Evolutionary conservation across 805 yeast species (phyloP).

Genomic region (Hanseniaspora taiwanica): DNA sequence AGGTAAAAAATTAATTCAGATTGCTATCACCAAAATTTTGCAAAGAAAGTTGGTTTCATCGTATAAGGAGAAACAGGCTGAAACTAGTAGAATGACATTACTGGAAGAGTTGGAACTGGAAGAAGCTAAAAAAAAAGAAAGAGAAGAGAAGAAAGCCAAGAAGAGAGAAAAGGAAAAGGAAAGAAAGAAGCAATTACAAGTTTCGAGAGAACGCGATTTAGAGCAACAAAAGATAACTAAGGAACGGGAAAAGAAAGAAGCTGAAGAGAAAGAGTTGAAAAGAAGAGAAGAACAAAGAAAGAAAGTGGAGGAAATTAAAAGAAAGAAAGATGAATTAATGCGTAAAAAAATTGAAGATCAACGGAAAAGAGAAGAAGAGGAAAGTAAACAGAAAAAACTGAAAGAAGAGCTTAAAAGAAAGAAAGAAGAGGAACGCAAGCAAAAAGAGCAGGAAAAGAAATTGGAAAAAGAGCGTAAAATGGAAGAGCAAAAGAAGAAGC

Average conservation of each 20-base stretch:
- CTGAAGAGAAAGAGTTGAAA: constrained; percentile 23
- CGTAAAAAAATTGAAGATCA: constrained; percentile 27
- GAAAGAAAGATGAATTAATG: constrained; percentile 17
- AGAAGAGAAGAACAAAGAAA: constrained; percentile 18
- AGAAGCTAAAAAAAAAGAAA: constrained; percentile 33
- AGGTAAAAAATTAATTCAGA: constrained; percentile 65
- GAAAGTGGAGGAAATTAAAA: constrained; percentile 14
- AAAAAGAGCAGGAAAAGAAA: constrained; percentile 16
- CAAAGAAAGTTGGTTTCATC: constrained; percentile 63
- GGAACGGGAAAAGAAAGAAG: constrained; percentile 28
- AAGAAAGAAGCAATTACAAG: constrained; percentile 27
- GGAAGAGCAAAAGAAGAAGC: constrained; percentile 12
- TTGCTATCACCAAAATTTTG: constrained; percentile 66
- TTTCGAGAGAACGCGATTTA: constrained; percentile 26
- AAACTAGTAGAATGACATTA: constrained; percentile 49
- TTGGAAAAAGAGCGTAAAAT: constrained; percentile 5
- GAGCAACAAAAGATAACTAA: constrained; percentile 30
- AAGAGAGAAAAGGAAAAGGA: constrained; percentile 29
- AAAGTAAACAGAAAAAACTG: constrained; percentile 25
- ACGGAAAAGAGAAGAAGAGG: constrained; percentile 25
- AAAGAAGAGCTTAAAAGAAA: constrained; percentile 30
- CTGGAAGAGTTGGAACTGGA: constrained; percentile 62
- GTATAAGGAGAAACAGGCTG: constrained; percentile 69
- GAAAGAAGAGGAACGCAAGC: constrained; percentile 25
- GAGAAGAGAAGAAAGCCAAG: constrained; percentile 24